Base-by-base conservation (phyloP, 495 filamentous ascomycete species). In the Lasiosphaeriaceae sp. region DNA sequence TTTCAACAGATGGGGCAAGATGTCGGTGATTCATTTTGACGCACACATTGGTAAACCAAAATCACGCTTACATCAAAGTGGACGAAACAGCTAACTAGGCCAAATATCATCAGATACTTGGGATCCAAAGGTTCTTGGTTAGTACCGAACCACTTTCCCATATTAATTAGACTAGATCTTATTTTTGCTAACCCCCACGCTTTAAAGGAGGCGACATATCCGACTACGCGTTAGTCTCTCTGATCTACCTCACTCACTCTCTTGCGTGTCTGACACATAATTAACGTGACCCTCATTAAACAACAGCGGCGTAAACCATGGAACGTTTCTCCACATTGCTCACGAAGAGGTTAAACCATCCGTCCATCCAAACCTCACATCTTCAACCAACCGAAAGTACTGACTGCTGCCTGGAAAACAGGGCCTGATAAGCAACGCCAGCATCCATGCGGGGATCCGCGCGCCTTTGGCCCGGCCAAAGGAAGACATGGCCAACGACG, bases 381-480 rank as follows among this genome's bases (percentile, higher is more conserved):
- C 26, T 31, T 4, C 3, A 31, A 31, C 26, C 3, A 31, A 9
- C 26, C 9, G 26, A 31, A 31, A 31, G 26, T 31, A 31, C 9
- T 31, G 26, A 31, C 26, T 31, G 26, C 3, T 31, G 26, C 3
- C 26, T 3, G 26, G 9, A 9, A 31, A 3, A 9, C 81, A 93
- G 74, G 90, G 90, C 0, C 77, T 95, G 14, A 78, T 96, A 34
- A 83, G 76, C 48, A 92, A 93, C 66, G 87, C 82, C 37, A 90
- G 89, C 71, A 91, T 96, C 71, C 91, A 94, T 65, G 89, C 87
- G 12, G 91, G 91, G 37, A 91, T 93, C 61, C 87, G 91, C 35
- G 92, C 86, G 0, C 90, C 87, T 0, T 74, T 96, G 0, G 84
- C 79, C 17, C 86, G 86, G 0, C 80, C 80, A 23, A 67, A 69